These are phyloP conservation scores for Colletotrichum orbiculare DNA, from an alignment of 2,329 filamentous ascomycete species.

Conservation along the genomic window DNA sequence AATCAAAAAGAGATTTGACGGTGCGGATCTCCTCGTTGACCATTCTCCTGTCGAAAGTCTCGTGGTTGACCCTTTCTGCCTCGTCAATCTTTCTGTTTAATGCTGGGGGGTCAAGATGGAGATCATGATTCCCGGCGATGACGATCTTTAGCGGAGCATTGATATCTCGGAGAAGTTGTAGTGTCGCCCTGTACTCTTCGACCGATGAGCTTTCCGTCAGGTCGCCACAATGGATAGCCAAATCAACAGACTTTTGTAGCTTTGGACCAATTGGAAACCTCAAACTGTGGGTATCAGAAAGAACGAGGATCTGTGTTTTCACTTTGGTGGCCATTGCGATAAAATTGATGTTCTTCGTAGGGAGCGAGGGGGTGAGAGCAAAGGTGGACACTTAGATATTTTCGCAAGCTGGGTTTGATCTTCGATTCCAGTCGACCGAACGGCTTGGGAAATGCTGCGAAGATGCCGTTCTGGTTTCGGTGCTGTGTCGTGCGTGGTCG, in stretches of 20 bases:
- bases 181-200: constrained; percentile 48
- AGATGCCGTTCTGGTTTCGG: too few relatives aligned
- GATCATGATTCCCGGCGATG: constrained; percentile 65
- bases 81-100: constrained; percentile 1
- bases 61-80: neutral
- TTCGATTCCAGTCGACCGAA: too few relatives aligned
- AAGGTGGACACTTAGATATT: too few relatives aligned
- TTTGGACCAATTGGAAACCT: neutral
- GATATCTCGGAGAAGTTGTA: constrained; percentile 51
- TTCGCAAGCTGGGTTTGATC: too few relatives aligned
- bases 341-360: accelerated
- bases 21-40: constrained; percentile 51
- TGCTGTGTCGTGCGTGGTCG: too few relatives aligned
- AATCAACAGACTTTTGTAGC: constrained; percentile 48
- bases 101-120: constrained; percentile 48
- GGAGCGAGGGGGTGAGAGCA: too few relatives aligned
- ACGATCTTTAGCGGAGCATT: constrained; percentile 58
- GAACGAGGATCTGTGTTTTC: neutral
- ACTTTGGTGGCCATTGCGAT: neutral
- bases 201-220: constrained; percentile 58
- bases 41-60: constrained; percentile 39
- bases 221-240: constrained; percentile 63
- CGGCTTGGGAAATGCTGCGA: too few relatives aligned
- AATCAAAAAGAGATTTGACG: constrained; percentile 50
- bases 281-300: constrained; percentile 7